phyloP scores from a whole-genome alignment of 2,329 filamentous ascomycete species.

The Fusarium algeriense region DNA sequence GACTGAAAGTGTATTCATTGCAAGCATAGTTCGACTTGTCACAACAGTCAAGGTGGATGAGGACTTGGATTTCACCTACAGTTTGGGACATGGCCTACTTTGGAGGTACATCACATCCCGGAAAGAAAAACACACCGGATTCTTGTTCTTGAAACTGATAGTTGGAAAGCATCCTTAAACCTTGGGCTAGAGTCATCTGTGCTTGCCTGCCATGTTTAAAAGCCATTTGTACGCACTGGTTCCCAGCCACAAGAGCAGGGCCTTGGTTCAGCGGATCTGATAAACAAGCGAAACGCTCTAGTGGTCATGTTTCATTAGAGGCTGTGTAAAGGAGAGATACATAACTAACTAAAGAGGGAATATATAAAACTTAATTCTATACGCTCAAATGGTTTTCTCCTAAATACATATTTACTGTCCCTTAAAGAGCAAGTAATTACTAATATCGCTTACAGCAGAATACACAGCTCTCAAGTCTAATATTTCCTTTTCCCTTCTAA shows the following conservation, averaged over 20 bases:
- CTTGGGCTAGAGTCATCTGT: background rate
- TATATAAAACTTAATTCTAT: no score
- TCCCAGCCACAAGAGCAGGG: background rate
- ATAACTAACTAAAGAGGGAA: no score
- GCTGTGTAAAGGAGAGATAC: no score
- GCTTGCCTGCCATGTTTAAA: background rate
- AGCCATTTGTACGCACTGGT: no score
- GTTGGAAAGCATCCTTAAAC: background rate
- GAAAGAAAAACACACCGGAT: accelerated
- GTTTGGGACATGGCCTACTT: background rate
- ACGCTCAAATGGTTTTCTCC: no score
- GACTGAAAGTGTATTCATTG: background rate
- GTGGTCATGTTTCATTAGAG: background rate
- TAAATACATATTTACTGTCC: no score
- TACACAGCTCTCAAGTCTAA: no score
- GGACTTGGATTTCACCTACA: background rate
- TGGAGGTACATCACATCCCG: accelerated
- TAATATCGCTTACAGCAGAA: no score
- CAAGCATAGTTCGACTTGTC: background rate
- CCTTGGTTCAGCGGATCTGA: background rate
- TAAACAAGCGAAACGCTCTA: background rate
- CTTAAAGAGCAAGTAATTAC: no score
- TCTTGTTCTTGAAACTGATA: background rate
- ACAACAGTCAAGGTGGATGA: background rate
- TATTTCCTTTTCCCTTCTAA: no score